Evolutionary conservation across 1,139 yeast genomes (phyloP).

Genomic region (Saccharomyces hybrid): DNA sequence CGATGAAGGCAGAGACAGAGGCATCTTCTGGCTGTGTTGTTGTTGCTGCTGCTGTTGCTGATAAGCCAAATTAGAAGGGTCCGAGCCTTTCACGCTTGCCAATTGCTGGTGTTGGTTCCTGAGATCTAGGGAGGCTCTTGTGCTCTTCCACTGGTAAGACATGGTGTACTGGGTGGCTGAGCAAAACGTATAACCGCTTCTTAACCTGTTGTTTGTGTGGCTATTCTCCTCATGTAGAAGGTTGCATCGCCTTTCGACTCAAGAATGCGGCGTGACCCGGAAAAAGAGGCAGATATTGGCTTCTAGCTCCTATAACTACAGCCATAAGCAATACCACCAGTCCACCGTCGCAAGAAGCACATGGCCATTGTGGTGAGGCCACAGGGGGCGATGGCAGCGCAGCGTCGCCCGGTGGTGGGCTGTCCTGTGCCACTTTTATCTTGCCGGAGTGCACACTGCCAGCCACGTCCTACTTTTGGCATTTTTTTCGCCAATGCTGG

Average conservation of each 20-base stretch:
- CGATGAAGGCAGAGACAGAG: not conserved
- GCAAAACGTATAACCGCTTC: not conserved
- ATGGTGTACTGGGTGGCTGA: not conserved
- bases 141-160: not conserved
- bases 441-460: not conserved
- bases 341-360: no score
- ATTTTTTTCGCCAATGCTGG: not conserved
- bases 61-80: not conserved
- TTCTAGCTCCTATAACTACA: not conserved
- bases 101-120: not conserved
- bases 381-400: not conserved
- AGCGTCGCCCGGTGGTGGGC: no score
- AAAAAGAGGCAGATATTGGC: not conserved
- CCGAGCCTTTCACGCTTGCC: not conserved
- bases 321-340: not conserved
- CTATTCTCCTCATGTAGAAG: not conserved
- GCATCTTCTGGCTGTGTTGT: not conserved
- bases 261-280: constrained; percentile 1
- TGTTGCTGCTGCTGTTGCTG: not conserved
- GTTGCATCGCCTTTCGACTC: not conserved
- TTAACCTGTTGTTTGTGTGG: not conserved
- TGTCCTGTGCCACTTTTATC: not conserved
- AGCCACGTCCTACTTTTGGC: not conserved
- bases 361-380: no score
- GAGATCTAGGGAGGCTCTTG: not conserved